Percentiles rank a stretch among this genome's conserved stretches.
These are phyloP conservation scores for Pilaira anomala DNA, from an alignment of 192 early-diverging fungal species.

Conservation along the genomic window DNA sequence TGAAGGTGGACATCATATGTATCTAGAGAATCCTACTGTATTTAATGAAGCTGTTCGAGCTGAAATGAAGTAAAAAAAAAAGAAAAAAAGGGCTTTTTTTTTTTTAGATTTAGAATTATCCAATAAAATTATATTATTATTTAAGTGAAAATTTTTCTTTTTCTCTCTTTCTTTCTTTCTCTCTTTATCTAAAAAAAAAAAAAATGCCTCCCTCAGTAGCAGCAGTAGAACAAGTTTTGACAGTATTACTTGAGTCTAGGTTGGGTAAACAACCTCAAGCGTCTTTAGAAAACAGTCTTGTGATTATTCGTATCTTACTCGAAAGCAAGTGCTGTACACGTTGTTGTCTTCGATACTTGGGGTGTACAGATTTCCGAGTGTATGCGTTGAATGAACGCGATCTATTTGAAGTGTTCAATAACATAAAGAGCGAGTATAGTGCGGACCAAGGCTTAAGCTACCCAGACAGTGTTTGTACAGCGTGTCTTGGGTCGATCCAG, in stretches of 20 bases:
- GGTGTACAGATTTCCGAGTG: constrained; percentile 2
- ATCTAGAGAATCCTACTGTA: constrained; percentile 76
- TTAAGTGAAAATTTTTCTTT: not conserved
- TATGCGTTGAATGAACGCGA: constrained; percentile 18
- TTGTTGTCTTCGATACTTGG: constrained; percentile 24
- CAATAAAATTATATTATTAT: too few species aligned
- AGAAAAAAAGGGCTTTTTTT: too few species aligned
- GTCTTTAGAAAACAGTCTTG: too few species aligned
- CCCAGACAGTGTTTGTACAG: constrained; percentile 16
- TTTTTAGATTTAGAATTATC: too few species aligned
- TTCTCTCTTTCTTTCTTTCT: not conserved
- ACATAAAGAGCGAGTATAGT: too few species aligned
- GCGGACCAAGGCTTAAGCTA: not conserved
- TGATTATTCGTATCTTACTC: constrained; percentile 18
- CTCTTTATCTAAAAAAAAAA: not conserved
- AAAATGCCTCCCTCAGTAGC: not conserved
- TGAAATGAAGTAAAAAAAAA: not conserved
- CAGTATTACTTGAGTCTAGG: not conserved
- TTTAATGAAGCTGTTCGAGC: constrained; percentile 50
- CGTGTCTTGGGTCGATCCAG: constrained; percentile 38
- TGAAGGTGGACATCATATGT: constrained; percentile 76
- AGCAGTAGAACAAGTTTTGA: not conserved
- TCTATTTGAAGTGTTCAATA: not conserved
- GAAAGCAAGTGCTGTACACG: constrained; percentile 24
- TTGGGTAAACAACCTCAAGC: not conserved